These are phyloP conservation scores for Hibiscus tridactylites DNA, from an alignment of 345 rosid species.

Conservation along the genomic window DNA sequence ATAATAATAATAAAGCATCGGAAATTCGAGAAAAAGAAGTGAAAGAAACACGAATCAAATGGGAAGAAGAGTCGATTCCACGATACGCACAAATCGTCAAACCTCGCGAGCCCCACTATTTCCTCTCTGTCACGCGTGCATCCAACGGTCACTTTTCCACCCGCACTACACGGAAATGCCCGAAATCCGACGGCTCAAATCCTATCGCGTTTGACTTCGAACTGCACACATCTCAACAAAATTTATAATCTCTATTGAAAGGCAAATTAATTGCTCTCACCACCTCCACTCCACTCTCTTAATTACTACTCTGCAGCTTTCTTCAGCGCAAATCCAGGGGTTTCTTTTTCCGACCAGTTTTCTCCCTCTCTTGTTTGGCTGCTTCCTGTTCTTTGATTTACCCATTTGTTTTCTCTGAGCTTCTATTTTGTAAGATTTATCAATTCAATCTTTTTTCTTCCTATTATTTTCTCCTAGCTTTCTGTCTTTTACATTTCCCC, in stretches of 20 bases:
- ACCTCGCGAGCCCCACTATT: no score
- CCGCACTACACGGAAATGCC: slow-evolving; percentile 10
- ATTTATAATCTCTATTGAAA: background rate
- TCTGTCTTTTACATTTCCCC: background rate
- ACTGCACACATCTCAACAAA: slow-evolving; percentile 31
- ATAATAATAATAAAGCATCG: no score
- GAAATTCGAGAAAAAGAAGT: no score
- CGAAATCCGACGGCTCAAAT: slow-evolving; percentile 5
- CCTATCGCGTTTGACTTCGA: slow-evolving; percentile 35
- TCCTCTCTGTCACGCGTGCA: slow-evolving; percentile 12
- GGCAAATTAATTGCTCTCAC: background rate
- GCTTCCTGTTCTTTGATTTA: background rate
- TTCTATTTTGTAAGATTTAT: background rate
- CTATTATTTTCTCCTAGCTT: no score
- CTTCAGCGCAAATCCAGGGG: slow-evolving; percentile 22
- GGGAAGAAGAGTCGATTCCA: no score
- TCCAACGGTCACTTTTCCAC: slow-evolving; percentile 16
- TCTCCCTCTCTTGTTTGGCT: background rate
- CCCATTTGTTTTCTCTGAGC: background rate
- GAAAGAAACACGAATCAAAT: no score
- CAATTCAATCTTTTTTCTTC: background rate
- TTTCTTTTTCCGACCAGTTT: slow-evolving; percentile 10
- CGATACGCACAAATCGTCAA: no score
- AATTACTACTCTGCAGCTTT: background rate
- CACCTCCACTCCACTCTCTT: background rate